Evolutionary conservation across 2,329 filamentous ascomycete genomes (phyloP).

Genomic region (Arthrobotrys pseudoclavata): DNA sequence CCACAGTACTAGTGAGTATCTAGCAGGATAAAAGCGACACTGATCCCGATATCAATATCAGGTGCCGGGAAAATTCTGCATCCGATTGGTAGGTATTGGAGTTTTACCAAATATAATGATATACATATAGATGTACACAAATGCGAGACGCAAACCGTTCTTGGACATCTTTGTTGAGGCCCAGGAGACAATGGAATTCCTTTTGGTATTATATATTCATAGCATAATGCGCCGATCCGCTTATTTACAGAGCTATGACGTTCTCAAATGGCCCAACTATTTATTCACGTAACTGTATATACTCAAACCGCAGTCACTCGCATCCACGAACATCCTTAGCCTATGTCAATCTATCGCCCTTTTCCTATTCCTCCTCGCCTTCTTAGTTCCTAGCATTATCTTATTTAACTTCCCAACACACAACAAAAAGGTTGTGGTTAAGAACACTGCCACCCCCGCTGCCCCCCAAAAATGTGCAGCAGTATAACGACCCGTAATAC

Average conservation of each 20-base stretch:
- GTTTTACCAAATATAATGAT: too few relatives aligned
- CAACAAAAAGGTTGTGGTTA: constrained; percentile 39
- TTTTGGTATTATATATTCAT: too few relatives aligned
- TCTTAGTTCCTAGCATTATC: constrained; percentile 56
- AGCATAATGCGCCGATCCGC: too few relatives aligned
- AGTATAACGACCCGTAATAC: constrained; percentile 44
- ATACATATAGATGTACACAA: too few relatives aligned
- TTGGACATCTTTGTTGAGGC: too few relatives aligned
- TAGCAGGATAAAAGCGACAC: too few relatives aligned
- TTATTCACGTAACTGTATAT: neutral
- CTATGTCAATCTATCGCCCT: constrained; percentile 17
- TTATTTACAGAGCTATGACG: neutral
- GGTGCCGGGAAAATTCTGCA: too few relatives aligned
- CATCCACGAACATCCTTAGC: neutral
- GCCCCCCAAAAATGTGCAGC: constrained; percentile 55
- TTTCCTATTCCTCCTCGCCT: constrained; percentile 28
- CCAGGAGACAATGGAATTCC: too few relatives aligned
- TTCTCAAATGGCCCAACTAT: neutral
- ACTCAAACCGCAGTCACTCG: neutral
- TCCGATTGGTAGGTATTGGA: too few relatives aligned
- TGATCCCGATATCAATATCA: too few relatives aligned
- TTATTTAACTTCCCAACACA: constrained; percentile 52
- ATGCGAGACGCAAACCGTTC: too few relatives aligned
- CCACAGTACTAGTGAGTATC: too few relatives aligned
- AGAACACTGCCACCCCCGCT: constrained; percentile 34